Conservation (phyloP, 345 rosid species). For the Arabis alpina region DNA sequence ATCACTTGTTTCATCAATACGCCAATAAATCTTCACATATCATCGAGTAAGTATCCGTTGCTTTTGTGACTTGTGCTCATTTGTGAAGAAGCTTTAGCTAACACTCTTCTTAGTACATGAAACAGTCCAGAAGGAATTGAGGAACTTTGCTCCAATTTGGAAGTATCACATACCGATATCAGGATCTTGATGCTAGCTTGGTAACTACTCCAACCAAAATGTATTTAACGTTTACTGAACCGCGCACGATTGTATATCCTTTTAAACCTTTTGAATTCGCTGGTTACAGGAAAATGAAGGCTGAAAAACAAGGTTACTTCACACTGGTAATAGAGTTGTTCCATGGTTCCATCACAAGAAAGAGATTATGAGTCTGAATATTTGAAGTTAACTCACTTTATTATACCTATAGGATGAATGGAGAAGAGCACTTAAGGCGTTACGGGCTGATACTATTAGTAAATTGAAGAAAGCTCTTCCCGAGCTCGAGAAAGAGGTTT, state of each 20-base stretch:
- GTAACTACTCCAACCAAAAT: constrained; percentile 46
- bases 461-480: constrained; percentile 80
- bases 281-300: constrained; percentile 85
- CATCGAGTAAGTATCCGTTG: constrained; percentile 67
- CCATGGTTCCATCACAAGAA: not conserved
- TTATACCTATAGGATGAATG: constrained; percentile 73
- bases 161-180: constrained; percentile 88
- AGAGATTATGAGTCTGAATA: not conserved
- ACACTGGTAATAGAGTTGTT: constrained; percentile 62
- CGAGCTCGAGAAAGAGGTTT: constrained; percentile 87
- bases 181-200: constrained; percentile 98
- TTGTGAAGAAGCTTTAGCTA: not conserved
- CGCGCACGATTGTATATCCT: constrained; percentile 11
- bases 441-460: constrained; percentile 64
- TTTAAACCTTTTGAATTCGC: constrained; percentile 33
- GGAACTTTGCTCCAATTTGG: constrained; percentile 79
- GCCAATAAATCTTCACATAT: constrained; percentile 64
- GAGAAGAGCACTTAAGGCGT: constrained; percentile 76
- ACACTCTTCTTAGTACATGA: constrained; percentile 24
- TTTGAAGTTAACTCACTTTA: not conserved
- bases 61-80: not conserved
- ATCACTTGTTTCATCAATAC: constrained; percentile 61
- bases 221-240: constrained; percentile 2
- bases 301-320: constrained; percentile 96
- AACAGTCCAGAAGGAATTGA: constrained; percentile 98